Conservation (phyloP, 2,329 filamentous ascomycete species). For the Pseudopithomyces maydicus region DNA sequence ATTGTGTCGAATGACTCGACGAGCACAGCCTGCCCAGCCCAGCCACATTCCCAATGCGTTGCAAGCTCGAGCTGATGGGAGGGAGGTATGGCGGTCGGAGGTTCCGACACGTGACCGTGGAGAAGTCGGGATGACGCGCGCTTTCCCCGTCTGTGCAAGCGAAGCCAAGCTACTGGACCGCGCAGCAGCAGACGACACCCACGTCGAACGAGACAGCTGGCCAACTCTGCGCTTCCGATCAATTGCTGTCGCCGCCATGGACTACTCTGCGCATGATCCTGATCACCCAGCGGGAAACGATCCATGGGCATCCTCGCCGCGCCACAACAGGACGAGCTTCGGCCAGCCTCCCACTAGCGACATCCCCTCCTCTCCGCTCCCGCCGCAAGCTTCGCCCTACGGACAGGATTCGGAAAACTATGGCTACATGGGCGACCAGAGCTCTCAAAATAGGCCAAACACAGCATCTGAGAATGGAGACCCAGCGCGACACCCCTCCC, state of each 20-base stretch:
- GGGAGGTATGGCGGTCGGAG: background rate
- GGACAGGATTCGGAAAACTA: conserved; percentile 40
- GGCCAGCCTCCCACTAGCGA: conserved; percentile 51
- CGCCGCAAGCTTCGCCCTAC: conserved; percentile 47
- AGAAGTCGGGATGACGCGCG: conserved; percentile 18
- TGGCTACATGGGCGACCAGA: conserved; percentile 41
- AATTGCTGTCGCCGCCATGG: conserved; percentile 56
- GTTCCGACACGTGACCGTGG: conserved; percentile 11
- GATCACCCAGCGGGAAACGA: conserved; percentile 63
- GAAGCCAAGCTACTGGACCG: conserved; percentile 22
- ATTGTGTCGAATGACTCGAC: conserved; percentile 39
- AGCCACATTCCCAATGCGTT: conserved; percentile 38
- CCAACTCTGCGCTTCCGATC: conserved; percentile 18
- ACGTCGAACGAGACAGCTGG: conserved; percentile 28
- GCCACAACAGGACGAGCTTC: conserved; percentile 55
- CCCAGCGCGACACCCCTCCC: conserved; percentile 47
- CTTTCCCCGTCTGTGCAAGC: conserved; percentile 35
- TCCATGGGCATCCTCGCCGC: conserved; percentile 68
- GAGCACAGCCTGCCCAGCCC: conserved; percentile 40
- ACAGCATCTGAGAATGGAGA: conserved; percentile 41
- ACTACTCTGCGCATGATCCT: conserved; percentile 66
- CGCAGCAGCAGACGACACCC: conserved; percentile 17
- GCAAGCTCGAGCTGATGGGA: conserved; percentile 5
- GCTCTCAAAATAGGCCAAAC: conserved; percentile 29
- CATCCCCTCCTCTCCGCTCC: conserved; percentile 47